Conservation (phyloP, 805 yeast species). For the Wickerhamomyces mucosus region DNA sequence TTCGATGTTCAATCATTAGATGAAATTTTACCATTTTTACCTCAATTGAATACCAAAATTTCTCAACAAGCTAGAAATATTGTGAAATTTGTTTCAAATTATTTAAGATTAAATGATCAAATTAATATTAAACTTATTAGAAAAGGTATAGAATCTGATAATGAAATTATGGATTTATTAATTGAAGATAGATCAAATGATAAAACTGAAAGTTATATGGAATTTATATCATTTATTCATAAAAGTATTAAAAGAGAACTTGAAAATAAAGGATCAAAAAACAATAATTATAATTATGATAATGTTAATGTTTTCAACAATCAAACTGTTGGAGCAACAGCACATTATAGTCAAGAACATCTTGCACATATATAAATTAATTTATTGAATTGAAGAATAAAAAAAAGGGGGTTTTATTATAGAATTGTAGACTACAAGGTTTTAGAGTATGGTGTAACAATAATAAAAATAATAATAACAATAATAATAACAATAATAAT, state of each 20-base stretch:
- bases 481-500: too few species aligned
- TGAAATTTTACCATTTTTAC: slow-evolving; percentile 33
- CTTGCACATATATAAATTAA: too few species aligned
- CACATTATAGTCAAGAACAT: too few species aligned
- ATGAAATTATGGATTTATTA: slow-evolving; percentile 43
- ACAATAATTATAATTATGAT: too few species aligned
- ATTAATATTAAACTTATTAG: slow-evolving; percentile 52
- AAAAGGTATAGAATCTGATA: slow-evolving; percentile 42
- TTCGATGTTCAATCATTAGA: slow-evolving; percentile 46
- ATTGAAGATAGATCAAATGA: slow-evolving; percentile 65
- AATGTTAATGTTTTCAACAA: too few species aligned
- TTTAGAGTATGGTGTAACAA: too few species aligned
- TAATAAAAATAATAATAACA: too few species aligned
- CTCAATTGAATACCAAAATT: slow-evolving; percentile 59
- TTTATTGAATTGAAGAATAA: too few species aligned
- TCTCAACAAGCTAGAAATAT: slow-evolving; percentile 60
- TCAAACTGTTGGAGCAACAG: too few species aligned
- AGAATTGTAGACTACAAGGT: too few species aligned
- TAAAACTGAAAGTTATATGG: slow-evolving; percentile 48
- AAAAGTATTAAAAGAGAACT: slow-evolving; percentile 44
- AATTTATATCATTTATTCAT: slow-evolving; percentile 62
- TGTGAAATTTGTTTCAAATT: slow-evolving; percentile 43
- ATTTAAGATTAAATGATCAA: slow-evolving; percentile 25
- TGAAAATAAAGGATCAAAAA: too few species aligned
- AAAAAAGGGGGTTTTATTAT: too few species aligned